Base-by-base conservation (phyloP, 192 early-diverging fungal genomes). In the Funneliformis mosseae region DNA sequence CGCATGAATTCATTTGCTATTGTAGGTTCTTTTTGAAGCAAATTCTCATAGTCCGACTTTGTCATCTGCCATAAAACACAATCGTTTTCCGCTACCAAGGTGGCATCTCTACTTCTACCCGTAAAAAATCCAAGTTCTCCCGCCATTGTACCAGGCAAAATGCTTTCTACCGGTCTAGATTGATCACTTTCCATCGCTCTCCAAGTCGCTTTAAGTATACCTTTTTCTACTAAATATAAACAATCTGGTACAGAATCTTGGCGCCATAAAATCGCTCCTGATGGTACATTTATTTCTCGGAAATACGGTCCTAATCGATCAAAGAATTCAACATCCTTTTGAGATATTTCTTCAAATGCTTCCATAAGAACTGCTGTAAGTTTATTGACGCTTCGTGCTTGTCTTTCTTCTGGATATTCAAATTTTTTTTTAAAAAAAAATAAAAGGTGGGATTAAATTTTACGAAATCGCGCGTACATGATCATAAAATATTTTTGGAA, bases 101-200 rank as follows among this genome's bases (percentile, higher is more conserved):
- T 89, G n/a, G 88, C 88, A 25, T 86, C 85, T 33, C 92, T 88
- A 41, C 83, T 62, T 59, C 81, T 81, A 9, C 85, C 84, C 3
- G 91, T 89, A 66, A 96, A 94, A 64, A 98, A 83, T 23, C 95
- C 91, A 41, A 97, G 86, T 84, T 97, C 96, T 11, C 97, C 97
- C 23, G 95, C 91, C 77, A 96, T 92, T 10, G 95, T 95, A n/a
- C 96, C 96, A 0, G 96, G 94, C 43, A 99, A 83, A 46, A 97
- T 92, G 23, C 94, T 95, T 86, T 97, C 95, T 4, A 94, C 90
- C 18, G 77, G 81, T 28, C 82, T 16, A 43, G 84, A 78, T 64
- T 84, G 84, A 63, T 83, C 82, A 66, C 83, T 78, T 75, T 84
- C 83, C 21, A 76, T 38, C 83, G 86, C 76, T 23, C 81, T 80